These are phyloP conservation scores for Leucosporidium yakuticum DNA, from an alignment of 768 basidiomycete genomes.

Conservation along the genomic window DNA sequence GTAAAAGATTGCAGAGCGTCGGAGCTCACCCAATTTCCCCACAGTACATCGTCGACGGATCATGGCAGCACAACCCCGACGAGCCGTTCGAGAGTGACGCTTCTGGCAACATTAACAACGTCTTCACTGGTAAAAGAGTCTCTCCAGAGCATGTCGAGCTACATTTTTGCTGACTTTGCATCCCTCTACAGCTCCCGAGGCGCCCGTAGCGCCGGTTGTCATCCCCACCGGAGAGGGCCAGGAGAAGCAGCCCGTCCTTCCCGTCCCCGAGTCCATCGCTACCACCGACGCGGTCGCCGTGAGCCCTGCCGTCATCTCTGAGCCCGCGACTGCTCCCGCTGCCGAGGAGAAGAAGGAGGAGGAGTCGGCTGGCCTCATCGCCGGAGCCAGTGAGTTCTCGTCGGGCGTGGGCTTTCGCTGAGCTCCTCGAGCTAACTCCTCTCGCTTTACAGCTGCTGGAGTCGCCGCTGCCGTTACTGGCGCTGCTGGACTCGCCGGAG, in stretches of 20 bases:
- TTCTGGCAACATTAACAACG: slow-evolving; percentile 65
- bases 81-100: slow-evolving; percentile 59
- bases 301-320: neutral
- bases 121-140: slow-evolving; percentile 42
- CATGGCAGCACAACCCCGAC: slow-evolving; percentile 54
- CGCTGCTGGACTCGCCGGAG: neutral
- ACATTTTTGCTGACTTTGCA: neutral
- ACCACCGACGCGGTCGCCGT: neutral
- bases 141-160: neutral
- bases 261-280: neutral
- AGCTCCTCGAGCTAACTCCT: neutral
- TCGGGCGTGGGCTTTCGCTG: neutral
- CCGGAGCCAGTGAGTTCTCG: neutral
- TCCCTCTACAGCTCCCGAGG: neutral
- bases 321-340: neutral
- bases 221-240: neutral
- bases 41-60: slow-evolving; percentile 64
- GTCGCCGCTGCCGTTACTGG: neutral
- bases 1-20: neutral
- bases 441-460: neutral
- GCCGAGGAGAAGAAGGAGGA: neutral
- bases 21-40: neutral
- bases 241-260: neutral
- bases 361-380: neutral
- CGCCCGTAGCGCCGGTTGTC: neutral